Percentiles rank a stretch among this genome's conserved stretches.
Evolutionary conservation across 2,329 filamentous ascomycete species (phyloP).

Genomic region (Colletotrichum musicola): DNA sequence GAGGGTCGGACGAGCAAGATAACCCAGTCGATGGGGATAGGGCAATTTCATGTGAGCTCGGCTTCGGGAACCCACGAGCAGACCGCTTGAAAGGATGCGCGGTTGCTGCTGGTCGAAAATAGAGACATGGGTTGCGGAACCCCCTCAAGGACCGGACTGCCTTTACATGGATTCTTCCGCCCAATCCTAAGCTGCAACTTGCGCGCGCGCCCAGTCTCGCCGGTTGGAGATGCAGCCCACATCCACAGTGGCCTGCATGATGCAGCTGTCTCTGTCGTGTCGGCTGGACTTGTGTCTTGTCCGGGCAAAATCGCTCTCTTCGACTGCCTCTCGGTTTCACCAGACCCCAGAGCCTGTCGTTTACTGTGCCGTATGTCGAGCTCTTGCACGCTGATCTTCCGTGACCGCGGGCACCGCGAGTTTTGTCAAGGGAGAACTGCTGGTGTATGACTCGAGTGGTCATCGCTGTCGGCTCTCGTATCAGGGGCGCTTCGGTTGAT

Average conservation of each 20-base stretch:
- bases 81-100: constrained; percentile 27
- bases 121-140: constrained; percentile 20
- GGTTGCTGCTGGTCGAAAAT: constrained; percentile 9
- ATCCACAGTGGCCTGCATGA: constrained; percentile 34
- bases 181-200: constrained; percentile 25
- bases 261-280: constrained; percentile 29
- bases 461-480: constrained; percentile 20
- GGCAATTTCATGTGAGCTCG: constrained; percentile 24
- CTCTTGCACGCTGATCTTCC: constrained; percentile 1
- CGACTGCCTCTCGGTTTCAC: constrained; percentile 14
- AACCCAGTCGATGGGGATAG: constrained; percentile 21
- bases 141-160: constrained; percentile 10
- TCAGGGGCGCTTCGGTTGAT: constrained; percentile 18
- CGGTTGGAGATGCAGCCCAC: constrained; percentile 19
- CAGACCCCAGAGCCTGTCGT: constrained; percentile 10
- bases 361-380: background rate
- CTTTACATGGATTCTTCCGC: constrained; percentile 15
- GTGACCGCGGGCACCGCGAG: background rate
- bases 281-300: constrained; percentile 11
- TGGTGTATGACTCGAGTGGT: constrained; percentile 20
- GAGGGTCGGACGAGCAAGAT: constrained; percentile 1
- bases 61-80: constrained; percentile 21
- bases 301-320: constrained; percentile 1
- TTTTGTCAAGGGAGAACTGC: constrained; percentile 1
- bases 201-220: constrained; percentile 9